phyloP scores from a whole-genome alignment of 1,139 yeast genomes.

The Hyphopichia burtonii region DNA sequence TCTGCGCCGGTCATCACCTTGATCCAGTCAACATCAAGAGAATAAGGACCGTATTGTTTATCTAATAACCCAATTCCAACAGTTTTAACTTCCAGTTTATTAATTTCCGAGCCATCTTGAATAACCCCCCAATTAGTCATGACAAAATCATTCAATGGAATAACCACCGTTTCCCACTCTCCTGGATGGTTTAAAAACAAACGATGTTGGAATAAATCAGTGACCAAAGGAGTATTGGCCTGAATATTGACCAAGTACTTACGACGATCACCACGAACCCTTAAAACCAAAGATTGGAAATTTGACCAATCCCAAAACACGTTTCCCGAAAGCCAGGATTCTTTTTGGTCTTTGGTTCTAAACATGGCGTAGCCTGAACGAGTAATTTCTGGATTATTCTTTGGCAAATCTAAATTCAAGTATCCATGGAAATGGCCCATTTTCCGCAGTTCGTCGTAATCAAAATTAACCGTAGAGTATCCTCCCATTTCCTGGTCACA shows the following conservation, averaged over 20 bases:
- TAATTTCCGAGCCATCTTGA: slow-evolving; percentile 63
- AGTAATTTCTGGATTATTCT: slow-evolving; percentile 63
- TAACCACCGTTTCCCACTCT: slow-evolving; percentile 80
- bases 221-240: slow-evolving; percentile 73
- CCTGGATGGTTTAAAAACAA: slow-evolving; percentile 73
- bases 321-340: slow-evolving; percentile 46
- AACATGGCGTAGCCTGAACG: slow-evolving; percentile 87
- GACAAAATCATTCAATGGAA: slow-evolving; percentile 76
- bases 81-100: slow-evolving; percentile 65
- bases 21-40: slow-evolving; percentile 69
- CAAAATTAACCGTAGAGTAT: slow-evolving; percentile 63
- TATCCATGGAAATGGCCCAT: slow-evolving; percentile 70
- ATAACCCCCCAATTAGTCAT: slow-evolving; percentile 82
- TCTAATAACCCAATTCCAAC: slow-evolving; percentile 81
- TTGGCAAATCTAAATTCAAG: slow-evolving; percentile 72
- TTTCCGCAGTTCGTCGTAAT: slow-evolving; percentile 30
- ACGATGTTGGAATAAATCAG: slow-evolving; percentile 82
- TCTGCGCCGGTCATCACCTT: slow-evolving; percentile 65
- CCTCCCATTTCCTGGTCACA: slow-evolving; percentile 80
- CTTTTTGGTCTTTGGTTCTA: slow-evolving; percentile 65
- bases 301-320: slow-evolving; percentile 64
- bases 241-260: slow-evolving; percentile 80
- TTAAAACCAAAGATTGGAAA: slow-evolving; percentile 57
- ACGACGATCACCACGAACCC: slow-evolving; percentile 74
- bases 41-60: slow-evolving; percentile 75